phyloP scores from a whole-genome alignment of 306 rosid species.

The Citrullus mucosospermus region DNA sequence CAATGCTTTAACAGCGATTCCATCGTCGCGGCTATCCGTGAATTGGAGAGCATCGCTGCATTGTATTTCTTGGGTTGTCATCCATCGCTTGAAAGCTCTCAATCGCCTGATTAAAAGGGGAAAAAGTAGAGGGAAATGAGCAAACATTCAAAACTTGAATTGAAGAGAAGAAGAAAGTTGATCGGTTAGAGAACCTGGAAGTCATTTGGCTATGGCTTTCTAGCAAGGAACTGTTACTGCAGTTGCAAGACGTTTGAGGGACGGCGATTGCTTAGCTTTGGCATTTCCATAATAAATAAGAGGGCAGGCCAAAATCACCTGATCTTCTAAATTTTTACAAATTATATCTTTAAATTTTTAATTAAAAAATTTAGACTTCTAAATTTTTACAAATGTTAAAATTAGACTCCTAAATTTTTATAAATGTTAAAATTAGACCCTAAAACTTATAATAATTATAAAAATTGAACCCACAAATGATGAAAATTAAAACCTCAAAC shows the following conservation, averaged over 20 bases:
- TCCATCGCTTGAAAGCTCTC: constrained; percentile 88
- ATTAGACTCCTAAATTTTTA: too few relatives aligned
- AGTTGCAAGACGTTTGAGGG: background rate
- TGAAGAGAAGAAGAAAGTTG: background rate
- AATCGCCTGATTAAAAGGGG: constrained; percentile 31
- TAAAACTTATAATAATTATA: too few relatives aligned
- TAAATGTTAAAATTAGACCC: too few relatives aligned
- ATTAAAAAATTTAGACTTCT: too few relatives aligned
- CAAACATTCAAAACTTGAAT: background rate
- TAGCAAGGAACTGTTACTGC: background rate
- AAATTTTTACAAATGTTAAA: too few relatives aligned
- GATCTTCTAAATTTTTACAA: too few relatives aligned
- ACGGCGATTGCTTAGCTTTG: background rate
- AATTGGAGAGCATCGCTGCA: constrained; percentile 48
- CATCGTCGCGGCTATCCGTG: constrained; percentile 32
- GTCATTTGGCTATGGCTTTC: background rate
- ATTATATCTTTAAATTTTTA: too few relatives aligned
- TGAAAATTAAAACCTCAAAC: too few relatives aligned
- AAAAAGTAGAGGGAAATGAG: background rate
- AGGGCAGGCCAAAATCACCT: too few relatives aligned
- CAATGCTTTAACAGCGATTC: constrained; percentile 47
- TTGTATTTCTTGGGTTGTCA: constrained; percentile 47
- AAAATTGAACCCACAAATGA: too few relatives aligned
- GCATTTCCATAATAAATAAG: too few relatives aligned
- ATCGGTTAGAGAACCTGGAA: background rate